A percentile compares a stretch with the other conserved stretches of the same genome.
Conservation (phyloP, 495 filamentous ascomycete genomes). For the Penicillium mononematosum region DNA sequence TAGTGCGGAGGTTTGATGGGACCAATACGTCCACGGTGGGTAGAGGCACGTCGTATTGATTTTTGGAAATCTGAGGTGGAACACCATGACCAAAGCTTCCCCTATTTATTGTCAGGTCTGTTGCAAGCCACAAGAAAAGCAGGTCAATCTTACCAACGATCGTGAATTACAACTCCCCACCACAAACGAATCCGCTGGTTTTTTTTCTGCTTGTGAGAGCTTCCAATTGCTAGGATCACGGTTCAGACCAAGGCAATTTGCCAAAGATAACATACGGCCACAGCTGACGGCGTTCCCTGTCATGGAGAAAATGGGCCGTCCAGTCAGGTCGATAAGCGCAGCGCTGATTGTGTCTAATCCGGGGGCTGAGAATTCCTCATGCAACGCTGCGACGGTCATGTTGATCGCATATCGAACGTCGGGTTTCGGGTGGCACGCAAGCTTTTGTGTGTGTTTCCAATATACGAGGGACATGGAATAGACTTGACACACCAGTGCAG, state of each 20-base stretch:
- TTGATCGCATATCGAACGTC: conserved; percentile 53
- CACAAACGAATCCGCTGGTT: conserved; percentile 48
- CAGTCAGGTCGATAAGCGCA: conserved; percentile 48
- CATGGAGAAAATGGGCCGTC: conserved; percentile 53
- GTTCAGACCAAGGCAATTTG: conserved; percentile 53
- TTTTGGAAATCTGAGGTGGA: conserved; percentile 48
- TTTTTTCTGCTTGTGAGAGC: conserved; percentile 49
- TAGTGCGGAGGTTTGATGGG: conserved; percentile 33
- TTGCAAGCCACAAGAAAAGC: conserved; percentile 4
- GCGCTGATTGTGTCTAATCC: conserved; percentile 52
- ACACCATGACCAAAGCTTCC: conserved; percentile 54
- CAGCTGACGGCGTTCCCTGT: conserved; percentile 53
- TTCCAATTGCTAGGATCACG: conserved; percentile 51
- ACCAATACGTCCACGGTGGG: conserved; percentile 45
- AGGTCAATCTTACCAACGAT: conserved; percentile 43
- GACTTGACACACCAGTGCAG: conserved; percentile 52
- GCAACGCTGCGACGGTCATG: conserved; percentile 50
- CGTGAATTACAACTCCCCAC: conserved; percentile 56
- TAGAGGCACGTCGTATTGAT: conserved; percentile 55
- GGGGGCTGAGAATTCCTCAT: conserved; percentile 52
- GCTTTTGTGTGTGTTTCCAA: conserved; percentile 48
- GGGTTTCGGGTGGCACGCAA: conserved; percentile 47
- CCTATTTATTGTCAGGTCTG: conserved; percentile 27
- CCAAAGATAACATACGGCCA: conserved; percentile 49
- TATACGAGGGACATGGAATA: conserved; percentile 54